These are phyloP conservation scores for Nigrospora sphaerica DNA, from an alignment of 2,329 filamentous ascomycete species.

Conservation along the genomic window DNA sequence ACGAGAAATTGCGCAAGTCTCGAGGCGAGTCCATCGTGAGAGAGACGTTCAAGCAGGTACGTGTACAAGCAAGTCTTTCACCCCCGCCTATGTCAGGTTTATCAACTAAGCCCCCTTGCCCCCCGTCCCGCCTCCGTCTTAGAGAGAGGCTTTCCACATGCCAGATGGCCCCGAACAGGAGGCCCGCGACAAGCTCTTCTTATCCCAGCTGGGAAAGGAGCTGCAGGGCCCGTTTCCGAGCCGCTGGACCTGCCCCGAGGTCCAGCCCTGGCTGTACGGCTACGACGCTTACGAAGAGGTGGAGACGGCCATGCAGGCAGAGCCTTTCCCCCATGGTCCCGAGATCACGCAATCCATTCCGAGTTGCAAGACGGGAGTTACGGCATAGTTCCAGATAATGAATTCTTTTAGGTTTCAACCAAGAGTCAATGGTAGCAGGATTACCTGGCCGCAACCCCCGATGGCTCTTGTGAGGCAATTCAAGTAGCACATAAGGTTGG, in stretches of 20 bases:
- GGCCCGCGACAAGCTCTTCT: constrained; percentile 49
- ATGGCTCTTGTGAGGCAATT: too few species aligned
- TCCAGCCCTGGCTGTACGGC: constrained; percentile 58
- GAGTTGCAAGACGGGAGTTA: too few species aligned
- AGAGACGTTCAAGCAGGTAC: constrained; percentile 50
- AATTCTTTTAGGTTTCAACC: too few species aligned
- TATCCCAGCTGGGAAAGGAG: constrained; percentile 44
- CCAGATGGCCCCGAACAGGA: constrained; percentile 48
- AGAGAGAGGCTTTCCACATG: constrained; percentile 47
- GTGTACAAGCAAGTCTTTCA: neutral
- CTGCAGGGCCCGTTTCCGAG: constrained; percentile 51
- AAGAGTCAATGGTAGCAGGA: too few species aligned
- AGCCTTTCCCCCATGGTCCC: constrained; percentile 9
- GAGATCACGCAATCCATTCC: too few species aligned
- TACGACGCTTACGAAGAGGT: constrained; percentile 55
- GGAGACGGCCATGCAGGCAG: constrained; percentile 23
- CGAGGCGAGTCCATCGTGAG: constrained; percentile 47
- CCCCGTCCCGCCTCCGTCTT: neutral
- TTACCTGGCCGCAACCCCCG: too few species aligned
- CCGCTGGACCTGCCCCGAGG: constrained; percentile 54
- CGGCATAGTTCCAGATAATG: too few species aligned
- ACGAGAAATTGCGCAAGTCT: constrained; percentile 38
- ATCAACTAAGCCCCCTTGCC: neutral
- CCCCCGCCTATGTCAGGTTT: neutral
- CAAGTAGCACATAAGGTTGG: too few species aligned